A percentile compares a stretch with the other conserved stretches of the same genome.
These are phyloP conservation scores for Yamadazyma atmosphaerica DNA, from an alignment of 1,139 yeast species.

Conservation along the genomic window DNA sequence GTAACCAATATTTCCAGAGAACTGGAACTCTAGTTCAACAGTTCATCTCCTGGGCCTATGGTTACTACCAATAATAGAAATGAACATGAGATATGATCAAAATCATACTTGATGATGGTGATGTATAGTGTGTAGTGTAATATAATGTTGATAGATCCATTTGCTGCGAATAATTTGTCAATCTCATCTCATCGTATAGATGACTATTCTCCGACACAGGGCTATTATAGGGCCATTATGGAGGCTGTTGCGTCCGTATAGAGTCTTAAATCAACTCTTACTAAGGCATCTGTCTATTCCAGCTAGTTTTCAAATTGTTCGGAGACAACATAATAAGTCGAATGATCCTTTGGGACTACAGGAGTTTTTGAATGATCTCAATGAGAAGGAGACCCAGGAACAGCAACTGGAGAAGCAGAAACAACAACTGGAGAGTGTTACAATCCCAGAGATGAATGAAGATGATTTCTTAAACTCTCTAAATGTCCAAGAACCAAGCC, in stretches of 20 bases:
- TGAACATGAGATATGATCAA: neutral
- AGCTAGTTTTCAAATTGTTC: neutral
- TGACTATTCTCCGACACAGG: too few species aligned
- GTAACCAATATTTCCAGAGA: constrained; percentile 2
- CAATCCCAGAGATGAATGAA: constrained; percentile 2
- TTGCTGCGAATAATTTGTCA: neutral
- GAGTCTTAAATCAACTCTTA: too few species aligned
- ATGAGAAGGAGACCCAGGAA: neutral
- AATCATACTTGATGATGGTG: too few species aligned
- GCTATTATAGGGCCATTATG: too few species aligned
- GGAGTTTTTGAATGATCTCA: constrained; percentile 3
- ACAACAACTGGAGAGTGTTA: too few species aligned
- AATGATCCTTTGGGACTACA: constrained; percentile 12
- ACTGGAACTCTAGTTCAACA: too few species aligned
- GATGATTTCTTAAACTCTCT: constrained; percentile 5
- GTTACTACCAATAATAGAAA: neutral
- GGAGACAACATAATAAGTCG: neutral
- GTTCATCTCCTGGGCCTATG: too few species aligned
- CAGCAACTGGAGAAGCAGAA: constrained; percentile 1
- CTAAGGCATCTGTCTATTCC: too few species aligned
- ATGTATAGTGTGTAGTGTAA: too few species aligned
- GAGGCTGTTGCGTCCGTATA: too few species aligned
- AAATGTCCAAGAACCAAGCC: too few species aligned
- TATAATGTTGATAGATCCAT: too few species aligned
- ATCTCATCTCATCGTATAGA: neutral